Percentiles rank a stretch among this genome's conserved stretches.
Evolutionary conservation across 2,329 filamentous ascomycete species (phyloP).

Genomic region (Phaeosphaeria sp.): DNA sequence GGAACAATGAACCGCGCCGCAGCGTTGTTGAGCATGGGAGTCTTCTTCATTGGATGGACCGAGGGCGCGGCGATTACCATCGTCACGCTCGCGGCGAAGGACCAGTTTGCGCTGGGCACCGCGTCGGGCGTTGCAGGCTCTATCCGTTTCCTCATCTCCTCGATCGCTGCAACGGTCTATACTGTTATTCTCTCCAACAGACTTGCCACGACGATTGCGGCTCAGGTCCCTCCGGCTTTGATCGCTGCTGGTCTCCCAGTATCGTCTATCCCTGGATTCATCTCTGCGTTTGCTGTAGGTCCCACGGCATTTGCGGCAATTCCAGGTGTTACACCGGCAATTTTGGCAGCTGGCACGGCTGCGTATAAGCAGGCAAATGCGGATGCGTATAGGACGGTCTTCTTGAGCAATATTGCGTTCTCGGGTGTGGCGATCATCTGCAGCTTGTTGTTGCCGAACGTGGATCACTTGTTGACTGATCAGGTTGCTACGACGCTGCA

Average conservation of each 20-base stretch:
- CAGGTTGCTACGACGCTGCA: constrained; percentile 22
- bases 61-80: constrained; percentile 47
- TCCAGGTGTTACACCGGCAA: constrained; percentile 35
- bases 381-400: constrained; percentile 36
- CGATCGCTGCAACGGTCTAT: constrained; percentile 11
- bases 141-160: constrained; percentile 50
- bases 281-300: constrained; percentile 17
- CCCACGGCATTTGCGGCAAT: constrained; percentile 31
- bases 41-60: constrained; percentile 39
- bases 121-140: constrained; percentile 52
- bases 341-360: constrained; percentile 32
- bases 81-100: constrained; percentile 16
- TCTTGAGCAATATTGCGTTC: constrained; percentile 45
- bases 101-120: constrained; percentile 50
- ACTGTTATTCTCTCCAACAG: constrained; percentile 12
- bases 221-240: constrained; percentile 11
- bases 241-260: constrained; percentile 45
- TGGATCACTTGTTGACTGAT: constrained; percentile 32
- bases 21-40: constrained; percentile 30
- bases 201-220: constrained; percentile 7
- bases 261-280: constrained; percentile 42
- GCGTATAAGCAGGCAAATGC: constrained; percentile 35
- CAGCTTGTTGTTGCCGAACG: constrained; percentile 41
- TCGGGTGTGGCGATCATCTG: constrained; percentile 38
- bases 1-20: constrained; percentile 23